Percentiles rank a stretch among this genome's conserved stretches.
These are phyloP conservation scores for Candolleomyces aberdarensis DNA, from an alignment of 768 basidiomycete species.

Conservation along the genomic window DNA sequence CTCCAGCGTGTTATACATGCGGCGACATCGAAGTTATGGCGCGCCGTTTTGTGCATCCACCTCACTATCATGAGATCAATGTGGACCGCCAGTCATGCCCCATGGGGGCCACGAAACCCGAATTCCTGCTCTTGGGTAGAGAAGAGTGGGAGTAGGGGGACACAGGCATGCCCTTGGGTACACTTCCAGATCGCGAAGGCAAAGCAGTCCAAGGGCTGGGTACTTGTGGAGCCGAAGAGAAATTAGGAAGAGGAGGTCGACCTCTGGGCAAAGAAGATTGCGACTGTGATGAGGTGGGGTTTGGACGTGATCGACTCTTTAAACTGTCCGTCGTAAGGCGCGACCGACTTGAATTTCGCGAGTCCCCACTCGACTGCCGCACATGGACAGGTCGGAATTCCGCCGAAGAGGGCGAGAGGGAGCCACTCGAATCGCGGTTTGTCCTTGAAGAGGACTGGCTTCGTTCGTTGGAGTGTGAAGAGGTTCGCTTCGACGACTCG, in stretches of 20 bases:
- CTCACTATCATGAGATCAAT: slow-evolving; percentile 9
- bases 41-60: neutral
- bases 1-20: neutral
- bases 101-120: slow-evolving; percentile 1
- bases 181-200: slow-evolving; percentile 30
- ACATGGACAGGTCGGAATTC: slow-evolving; percentile 15
- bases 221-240: slow-evolving; percentile 19
- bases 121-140: neutral
- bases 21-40: neutral
- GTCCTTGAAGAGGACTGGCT: slow-evolving; percentile 20
- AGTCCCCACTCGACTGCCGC: slow-evolving; percentile 22
- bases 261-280: slow-evolving; percentile 23
- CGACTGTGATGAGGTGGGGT: slow-evolving; percentile 22
- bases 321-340: neutral
- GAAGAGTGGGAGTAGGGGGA: slow-evolving; percentile 12
- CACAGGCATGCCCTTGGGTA: slow-evolving; percentile 25
- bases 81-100: slow-evolving; percentile 11
- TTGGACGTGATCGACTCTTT: slow-evolving; percentile 13
- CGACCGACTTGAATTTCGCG: slow-evolving; percentile 21
- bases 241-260: slow-evolving; percentile 20
- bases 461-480: slow-evolving; percentile 8
- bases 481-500: neutral
- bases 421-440: slow-evolving; percentile 15
- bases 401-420: slow-evolving; percentile 13
- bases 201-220: slow-evolving; percentile 44